Conservation (phyloP, 2,329 filamentous ascomycete species). For the Pseudonectria foliicola region DNA sequence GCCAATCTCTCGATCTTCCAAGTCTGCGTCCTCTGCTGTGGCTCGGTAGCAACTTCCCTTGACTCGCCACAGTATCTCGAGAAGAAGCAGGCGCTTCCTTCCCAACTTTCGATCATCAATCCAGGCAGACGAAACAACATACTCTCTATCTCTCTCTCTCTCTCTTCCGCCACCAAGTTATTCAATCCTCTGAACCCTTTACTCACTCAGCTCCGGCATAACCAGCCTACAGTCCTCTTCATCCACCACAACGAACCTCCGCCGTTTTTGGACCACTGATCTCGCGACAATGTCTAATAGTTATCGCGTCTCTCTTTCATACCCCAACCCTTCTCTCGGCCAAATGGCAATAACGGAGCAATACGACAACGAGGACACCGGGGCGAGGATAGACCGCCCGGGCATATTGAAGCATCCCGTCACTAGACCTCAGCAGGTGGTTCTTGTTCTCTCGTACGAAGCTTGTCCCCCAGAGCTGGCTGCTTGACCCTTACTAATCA, state of each 20-base stretch:
- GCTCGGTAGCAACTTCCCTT: no score
- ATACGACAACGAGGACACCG: slow-evolving; percentile 1
- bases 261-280: not conserved
- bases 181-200: no score
- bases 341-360: slow-evolving; percentile 21
- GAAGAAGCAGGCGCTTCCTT: no score
- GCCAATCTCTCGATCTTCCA: no score
- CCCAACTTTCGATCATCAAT: no score
- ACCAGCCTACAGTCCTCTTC: no score
- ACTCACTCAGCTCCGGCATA: no score
- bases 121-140: no score
- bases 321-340: slow-evolving; percentile 26
- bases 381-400: slow-evolving; percentile 3
- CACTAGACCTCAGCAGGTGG: slow-evolving; percentile 20
- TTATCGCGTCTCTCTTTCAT: slow-evolving; percentile 25
- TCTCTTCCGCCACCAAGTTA: no score
- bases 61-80: no score
- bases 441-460: slow-evolving; percentile 31
- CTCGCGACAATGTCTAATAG: slow-evolving; percentile 18
- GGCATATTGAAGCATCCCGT: slow-evolving; percentile 18
- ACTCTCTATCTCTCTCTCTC: no score
- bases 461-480: not conserved
- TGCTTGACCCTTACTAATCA: slow-evolving; percentile 10
- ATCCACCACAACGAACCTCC: not conserved
- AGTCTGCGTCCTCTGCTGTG: no score